Evolutionary conservation across 2,329 filamentous ascomycete genomes (phyloP), one percentile per base, ranked within the genome.

Genomic region (Eutypa lata): DNA sequence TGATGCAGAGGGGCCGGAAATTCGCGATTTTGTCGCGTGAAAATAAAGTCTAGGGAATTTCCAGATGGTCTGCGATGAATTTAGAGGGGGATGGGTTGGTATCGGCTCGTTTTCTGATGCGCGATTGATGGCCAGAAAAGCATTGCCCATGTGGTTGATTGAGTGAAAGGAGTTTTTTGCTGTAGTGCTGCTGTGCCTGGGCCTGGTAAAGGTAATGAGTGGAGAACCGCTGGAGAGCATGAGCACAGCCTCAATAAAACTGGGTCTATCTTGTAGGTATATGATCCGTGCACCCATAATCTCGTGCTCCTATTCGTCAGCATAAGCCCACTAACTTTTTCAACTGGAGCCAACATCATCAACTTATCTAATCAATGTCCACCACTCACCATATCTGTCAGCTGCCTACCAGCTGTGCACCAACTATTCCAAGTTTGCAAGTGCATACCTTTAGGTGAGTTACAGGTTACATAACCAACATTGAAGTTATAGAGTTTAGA

Each of bases 51-150:
- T 71, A 74, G 73, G 73, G 73, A 69, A 70, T 76, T 73, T 77
- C 71, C 70, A 72, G 79, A 82, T 82, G 78, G 75, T 69, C 73
- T 72, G 77, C 72, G 79, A 83, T 83, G 79, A 71, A 77, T 78
- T 76, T 76, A 75, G 75, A 77, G 75, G 76, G 72, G 77, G 76
- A 78, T 74, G 77, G 77, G 78, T 75, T 45, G 42, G 79, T 81
- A 80, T 65, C 65, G 65, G 65, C 65, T 68, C 65, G 62, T 80
- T 81, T 77, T 72, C 66, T 62, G 78, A 82, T 83, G 79, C 79
- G 80, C 79, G 79, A 71, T 73, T 71, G 73, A 72, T 74, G 73
- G 73, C 72, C 73, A 68, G 66, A 64, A 64, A 63, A 61, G 62
- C 65, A 43, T 44, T 52, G 51, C 42, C 42, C 42, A 45, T 45